Conservation (phyloP, 176 grass and related monocot species). For the Canna indica region DNA sequence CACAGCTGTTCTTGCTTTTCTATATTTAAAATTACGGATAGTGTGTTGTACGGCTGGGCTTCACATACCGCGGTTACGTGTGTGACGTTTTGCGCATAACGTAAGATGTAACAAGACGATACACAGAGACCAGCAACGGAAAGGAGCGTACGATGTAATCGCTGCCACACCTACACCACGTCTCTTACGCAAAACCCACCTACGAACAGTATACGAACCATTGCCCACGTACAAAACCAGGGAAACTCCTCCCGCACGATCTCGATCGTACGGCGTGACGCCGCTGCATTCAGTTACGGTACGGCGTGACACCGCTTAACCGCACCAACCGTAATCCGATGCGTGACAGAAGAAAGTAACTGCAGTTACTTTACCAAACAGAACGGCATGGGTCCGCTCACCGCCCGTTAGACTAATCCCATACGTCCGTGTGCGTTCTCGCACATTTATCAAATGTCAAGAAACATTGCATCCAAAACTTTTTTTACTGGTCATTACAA, state of each 20-base stretch:
- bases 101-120: not conserved
- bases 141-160: not conserved
- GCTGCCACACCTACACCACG: too few relatives aligned
- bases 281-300: not conserved
- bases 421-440: not conserved
- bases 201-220: not conserved
- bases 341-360: not conserved
- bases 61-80: too few relatives aligned
- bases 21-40: too few relatives aligned
- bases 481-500: not conserved
- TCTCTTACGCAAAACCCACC: not conserved
- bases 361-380: not conserved
- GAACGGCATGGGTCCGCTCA: not conserved
- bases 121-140: not conserved
- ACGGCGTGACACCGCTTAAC: constrained; percentile 18
- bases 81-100: too few relatives aligned
- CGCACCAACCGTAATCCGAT: not conserved
- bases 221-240: not conserved
- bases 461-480: not conserved
- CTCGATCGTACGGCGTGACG: constrained; percentile 12
- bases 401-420: not conserved
- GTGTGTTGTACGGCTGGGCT: too few relatives aligned
- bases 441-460: not conserved
- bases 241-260: constrained; percentile 13
- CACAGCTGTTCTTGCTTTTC: too few relatives aligned